These are phyloP conservation scores for Ustilago vetiveriae DNA, from an alignment of 1,284 basidiomycete species.

Conservation along the genomic window DNA sequence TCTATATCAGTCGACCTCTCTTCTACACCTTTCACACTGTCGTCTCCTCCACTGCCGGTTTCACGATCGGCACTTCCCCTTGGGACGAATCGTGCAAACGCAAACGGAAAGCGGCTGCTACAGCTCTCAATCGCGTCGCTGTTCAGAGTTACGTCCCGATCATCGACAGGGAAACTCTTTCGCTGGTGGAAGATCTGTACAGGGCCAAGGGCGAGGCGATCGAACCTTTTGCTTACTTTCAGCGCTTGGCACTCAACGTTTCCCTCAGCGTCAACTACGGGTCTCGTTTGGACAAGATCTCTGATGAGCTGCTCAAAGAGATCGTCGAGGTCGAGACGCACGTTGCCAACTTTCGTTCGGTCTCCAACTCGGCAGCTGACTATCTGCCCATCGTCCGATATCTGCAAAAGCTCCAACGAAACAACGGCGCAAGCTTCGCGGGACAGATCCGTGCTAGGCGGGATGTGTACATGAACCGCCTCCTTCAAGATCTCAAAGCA, in stretches of 20 bases:
- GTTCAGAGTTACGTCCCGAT: conserved; percentile 47
- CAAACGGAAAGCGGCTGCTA: conserved; percentile 41
- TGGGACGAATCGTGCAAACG: conserved; percentile 52
- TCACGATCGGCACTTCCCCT: conserved; percentile 45
- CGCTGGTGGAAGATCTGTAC: conserved; percentile 40
- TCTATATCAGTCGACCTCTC: conserved; percentile 44
- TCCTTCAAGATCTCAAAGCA: conserved; percentile 34
- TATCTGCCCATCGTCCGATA: conserved; percentile 40
- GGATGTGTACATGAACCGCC: conserved; percentile 42
- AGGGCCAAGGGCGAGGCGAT: conserved; percentile 15
- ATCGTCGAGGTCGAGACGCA: conserved; percentile 50
- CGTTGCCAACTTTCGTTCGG: conserved; percentile 46
- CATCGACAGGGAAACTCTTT: conserved; percentile 45
- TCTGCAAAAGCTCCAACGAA: conserved; percentile 16
- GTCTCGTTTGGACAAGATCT: conserved; percentile 30
- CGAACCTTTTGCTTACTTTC: conserved; percentile 39
- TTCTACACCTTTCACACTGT: conserved; percentile 51
- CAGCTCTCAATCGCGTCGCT: conserved; percentile 38
- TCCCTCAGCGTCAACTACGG: conserved; percentile 47
- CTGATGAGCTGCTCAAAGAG: conserved; percentile 33
- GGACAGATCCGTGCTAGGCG: conserved; percentile 17
- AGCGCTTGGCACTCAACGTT: conserved; percentile 39
- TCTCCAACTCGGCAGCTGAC: conserved; percentile 31
- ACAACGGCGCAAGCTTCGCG: conserved; percentile 20
- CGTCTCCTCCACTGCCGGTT: conserved; percentile 42